phyloP scores from a whole-genome alignment of 2,329 filamentous ascomycete species.

The Ophiostoma tasmaniense region DNA sequence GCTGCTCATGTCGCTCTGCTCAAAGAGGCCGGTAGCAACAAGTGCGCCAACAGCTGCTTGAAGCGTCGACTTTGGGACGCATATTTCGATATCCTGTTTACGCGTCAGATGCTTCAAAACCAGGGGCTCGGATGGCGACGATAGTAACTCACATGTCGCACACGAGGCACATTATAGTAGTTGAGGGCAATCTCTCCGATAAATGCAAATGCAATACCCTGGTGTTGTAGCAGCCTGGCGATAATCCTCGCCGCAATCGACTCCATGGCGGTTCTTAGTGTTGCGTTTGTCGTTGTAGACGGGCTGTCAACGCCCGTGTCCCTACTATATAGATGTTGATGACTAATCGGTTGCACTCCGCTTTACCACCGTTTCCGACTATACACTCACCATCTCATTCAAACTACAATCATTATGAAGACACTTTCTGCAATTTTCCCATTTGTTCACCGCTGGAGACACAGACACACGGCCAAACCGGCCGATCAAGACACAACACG shows the following conservation, averaged over 20 bases:
- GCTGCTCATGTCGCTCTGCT: not conserved
- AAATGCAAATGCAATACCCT: not conserved
- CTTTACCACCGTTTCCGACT: too few relatives aligned
- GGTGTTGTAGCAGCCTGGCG: not conserved
- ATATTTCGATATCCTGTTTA: not conserved
- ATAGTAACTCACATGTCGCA: not conserved
- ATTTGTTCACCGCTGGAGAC: not conserved
- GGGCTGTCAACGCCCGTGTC: too few relatives aligned
- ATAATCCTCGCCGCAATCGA: not conserved
- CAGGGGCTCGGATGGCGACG: not conserved
- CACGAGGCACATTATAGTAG: constrained; percentile 4
- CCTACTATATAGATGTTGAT: too few relatives aligned
- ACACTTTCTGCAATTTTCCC: not conserved
- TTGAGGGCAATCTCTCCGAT: constrained; percentile 1
- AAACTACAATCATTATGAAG: too few relatives aligned
- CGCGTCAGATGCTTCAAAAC: not conserved
- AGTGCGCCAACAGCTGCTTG: not conserved
- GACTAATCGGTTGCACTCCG: too few relatives aligned
- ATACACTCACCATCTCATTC: too few relatives aligned
- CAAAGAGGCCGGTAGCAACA: not conserved
- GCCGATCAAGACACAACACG: too few relatives aligned
- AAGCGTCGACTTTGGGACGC: not conserved
- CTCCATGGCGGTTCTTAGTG: not conserved
- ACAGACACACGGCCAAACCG: too few relatives aligned
- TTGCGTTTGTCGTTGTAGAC: not conserved